phyloP scores from a whole-genome alignment of 2,329 filamentous ascomycete genomes.

The Calonectria ilicicola region DNA sequence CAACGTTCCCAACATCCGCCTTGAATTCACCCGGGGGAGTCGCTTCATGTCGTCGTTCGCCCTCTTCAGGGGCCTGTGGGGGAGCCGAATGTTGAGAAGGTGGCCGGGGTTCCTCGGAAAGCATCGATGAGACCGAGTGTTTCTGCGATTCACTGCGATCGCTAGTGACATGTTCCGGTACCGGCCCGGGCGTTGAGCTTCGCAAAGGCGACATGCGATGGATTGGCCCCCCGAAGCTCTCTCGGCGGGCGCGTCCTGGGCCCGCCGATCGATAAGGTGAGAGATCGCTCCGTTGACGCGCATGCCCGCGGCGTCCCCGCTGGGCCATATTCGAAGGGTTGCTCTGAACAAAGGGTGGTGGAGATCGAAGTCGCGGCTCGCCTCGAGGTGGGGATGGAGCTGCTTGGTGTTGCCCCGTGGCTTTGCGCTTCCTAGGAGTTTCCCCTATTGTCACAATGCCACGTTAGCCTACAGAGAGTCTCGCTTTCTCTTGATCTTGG shows the following conservation, averaged over 20 bases:
- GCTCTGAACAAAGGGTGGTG: conserved; percentile 45
- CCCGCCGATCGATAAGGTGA: conserved; percentile 48
- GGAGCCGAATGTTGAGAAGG: conserved; percentile 27
- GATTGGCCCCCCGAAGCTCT: conserved; percentile 42
- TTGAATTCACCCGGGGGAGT: conserved; percentile 32
- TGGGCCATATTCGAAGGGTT: conserved; percentile 41
- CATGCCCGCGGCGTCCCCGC: conserved; percentile 45
- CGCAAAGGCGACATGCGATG: conserved; percentile 41
- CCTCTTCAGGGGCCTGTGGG: conserved; percentile 24
- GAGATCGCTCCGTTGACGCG: conserved; percentile 52
- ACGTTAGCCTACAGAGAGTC: conserved; percentile 56
- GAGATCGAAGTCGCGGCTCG: conserved; percentile 49
- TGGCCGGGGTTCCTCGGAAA: conserved; percentile 42
- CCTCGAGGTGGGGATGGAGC: conserved; percentile 42
- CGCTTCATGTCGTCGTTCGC: conserved; percentile 27
- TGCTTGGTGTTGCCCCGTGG: conserved; percentile 58
- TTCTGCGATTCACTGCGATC: conserved; percentile 46
- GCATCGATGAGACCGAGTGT: conserved; percentile 50
- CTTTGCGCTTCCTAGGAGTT: conserved; percentile 89
- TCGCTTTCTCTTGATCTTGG: conserved; percentile 63
- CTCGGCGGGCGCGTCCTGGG: conserved; percentile 38
- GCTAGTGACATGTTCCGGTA: conserved; percentile 38
- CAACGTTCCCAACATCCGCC: conserved; percentile 21
- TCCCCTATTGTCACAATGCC: conserved; percentile 68
- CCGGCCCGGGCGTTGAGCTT: conserved; percentile 35